Evolutionary conservation across 306 rosid genomes (phyloP), one percentile per base, ranked within the genome.

Genomic region (Herpetospermum pedunculosum): DNA sequence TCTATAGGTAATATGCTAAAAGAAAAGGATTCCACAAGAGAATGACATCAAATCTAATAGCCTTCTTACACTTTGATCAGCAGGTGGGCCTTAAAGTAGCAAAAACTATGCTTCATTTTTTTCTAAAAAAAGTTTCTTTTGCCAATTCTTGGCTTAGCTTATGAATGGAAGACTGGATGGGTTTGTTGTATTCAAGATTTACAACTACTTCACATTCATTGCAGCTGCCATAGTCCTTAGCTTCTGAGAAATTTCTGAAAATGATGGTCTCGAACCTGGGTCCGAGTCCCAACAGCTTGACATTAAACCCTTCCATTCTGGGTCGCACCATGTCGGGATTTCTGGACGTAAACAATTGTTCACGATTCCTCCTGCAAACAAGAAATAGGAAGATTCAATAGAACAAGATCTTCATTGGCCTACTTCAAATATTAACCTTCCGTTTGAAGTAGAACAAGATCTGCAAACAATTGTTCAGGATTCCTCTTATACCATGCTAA

Each of bases 261-360:
- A 95, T 4, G 99, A 92, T 78, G 99, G 96, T 72, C 99, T 89
- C 59, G 70, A 83, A 10, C 81, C 52, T 13, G 97, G 96, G 48
- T 95, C 99, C 30, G 97, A 84, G 70, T 92, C 89, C 99, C 99
- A 95, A 77, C 92, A 85, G 83, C 90, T 87, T 84, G 88, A 94
- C 99, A 95, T 95, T 77, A 95, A 79, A 77, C 96, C 80, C 83
- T 89, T 95, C 99, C 99, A 95, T 84, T 92, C 99, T 29, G 99
- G 99, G 84, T 95, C 99, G 59, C 97, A 95, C 99, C 99, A 92
- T 4, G 96, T 74, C 40, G 97, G 99, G 83, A 81, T 86, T 82
- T 91, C 90, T 6, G 99, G 99, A 50, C 97, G 96, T 59, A 95
- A 84, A 3, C 81, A 65, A 80, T 86, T 89, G 89, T 95, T 90